Conservation (phyloP, 805 yeast genomes). For the Jamesozyma gamospora region DNA sequence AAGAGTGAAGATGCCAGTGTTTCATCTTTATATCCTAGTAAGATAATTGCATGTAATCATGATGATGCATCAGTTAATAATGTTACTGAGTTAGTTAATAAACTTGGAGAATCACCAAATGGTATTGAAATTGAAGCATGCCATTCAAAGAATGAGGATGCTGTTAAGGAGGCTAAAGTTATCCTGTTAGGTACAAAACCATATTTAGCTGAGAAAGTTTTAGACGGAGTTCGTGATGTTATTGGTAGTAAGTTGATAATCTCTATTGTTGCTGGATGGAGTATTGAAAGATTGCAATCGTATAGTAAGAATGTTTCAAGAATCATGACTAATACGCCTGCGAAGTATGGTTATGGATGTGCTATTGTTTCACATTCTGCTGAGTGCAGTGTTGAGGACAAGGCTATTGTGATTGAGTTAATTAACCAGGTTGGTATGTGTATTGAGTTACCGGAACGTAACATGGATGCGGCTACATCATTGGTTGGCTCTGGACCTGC, state of each 20-base stretch:
- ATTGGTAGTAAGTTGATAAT: conserved; percentile 52
- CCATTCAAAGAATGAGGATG: conserved; percentile 43
- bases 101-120: conserved; percentile 34
- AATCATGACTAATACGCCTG: conserved; percentile 98
- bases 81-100: conserved; percentile 40
- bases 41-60: conserved; percentile 67
- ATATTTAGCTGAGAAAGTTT: conserved; percentile 53
- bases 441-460: conserved; percentile 66
- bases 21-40: conserved; percentile 45
- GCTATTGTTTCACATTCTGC: conserved; percentile 77
- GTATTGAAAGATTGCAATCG: conserved; percentile 52
- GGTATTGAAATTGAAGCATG: conserved; percentile 45
- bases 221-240: conserved; percentile 39
- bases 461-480: conserved; percentile 94
- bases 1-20: conserved; percentile 19
- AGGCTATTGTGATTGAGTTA: conserved; percentile 30
- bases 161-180: conserved; percentile 56
- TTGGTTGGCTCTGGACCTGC: conserved; percentile 97
- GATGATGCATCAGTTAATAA: conserved; percentile 34
- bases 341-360: conserved; percentile 85
- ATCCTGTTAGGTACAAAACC: conserved; percentile 87
- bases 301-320: conserved; percentile 57
- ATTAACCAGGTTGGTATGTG: conserved; percentile 57
- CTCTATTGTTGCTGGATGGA: conserved; percentile 88
- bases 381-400: conserved; percentile 36